Percentiles rank a stretch among this genome's conserved stretches.
phyloP scores from a whole-genome alignment of 495 filamentous ascomycete species.

The Aspergillus olivimuriae region DNA sequence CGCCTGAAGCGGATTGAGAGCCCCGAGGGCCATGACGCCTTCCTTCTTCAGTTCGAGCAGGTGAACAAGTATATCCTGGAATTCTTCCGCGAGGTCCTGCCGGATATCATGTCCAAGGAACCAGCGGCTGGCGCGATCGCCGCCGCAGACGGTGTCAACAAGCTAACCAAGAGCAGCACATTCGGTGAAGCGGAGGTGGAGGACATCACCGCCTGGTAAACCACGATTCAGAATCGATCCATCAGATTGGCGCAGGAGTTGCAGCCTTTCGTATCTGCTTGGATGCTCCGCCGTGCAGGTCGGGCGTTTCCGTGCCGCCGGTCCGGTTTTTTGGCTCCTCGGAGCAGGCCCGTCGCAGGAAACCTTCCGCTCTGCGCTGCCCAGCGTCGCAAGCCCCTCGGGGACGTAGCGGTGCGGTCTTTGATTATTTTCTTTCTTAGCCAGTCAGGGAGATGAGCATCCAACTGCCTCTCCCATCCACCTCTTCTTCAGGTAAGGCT shows the following conservation, averaged over 20 bases:
- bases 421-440: constrained; percentile 35
- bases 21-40: constrained; percentile 93
- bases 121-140: constrained; percentile 33
- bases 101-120: constrained; percentile 73
- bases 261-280: constrained; percentile 22
- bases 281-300: constrained; percentile 7
- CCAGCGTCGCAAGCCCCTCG: constrained; percentile 7
- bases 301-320: constrained; percentile 5
- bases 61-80: constrained; percentile 82
- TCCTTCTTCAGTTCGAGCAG: constrained; percentile 93
- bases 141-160: constrained; percentile 32
- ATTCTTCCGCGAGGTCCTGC: constrained; percentile 76
- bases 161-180: constrained; percentile 70
- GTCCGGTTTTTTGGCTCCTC: no score
- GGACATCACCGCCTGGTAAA: constrained; percentile 93
- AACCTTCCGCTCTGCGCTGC: constrained; percentile 6
- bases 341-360: constrained; percentile 13
- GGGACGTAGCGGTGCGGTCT: constrained; percentile 37
- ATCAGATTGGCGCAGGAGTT: constrained; percentile 18
- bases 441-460: constrained; percentile 45
- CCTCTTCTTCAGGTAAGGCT: constrained; percentile 31
- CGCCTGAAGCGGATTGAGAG: constrained; percentile 80
- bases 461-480: constrained; percentile 42
- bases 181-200: constrained; percentile 95
- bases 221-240: neutral